These are phyloP conservation scores for Calophaca sinica DNA, from an alignment of 306 rosid genomes.

Conservation along the genomic window DNA sequence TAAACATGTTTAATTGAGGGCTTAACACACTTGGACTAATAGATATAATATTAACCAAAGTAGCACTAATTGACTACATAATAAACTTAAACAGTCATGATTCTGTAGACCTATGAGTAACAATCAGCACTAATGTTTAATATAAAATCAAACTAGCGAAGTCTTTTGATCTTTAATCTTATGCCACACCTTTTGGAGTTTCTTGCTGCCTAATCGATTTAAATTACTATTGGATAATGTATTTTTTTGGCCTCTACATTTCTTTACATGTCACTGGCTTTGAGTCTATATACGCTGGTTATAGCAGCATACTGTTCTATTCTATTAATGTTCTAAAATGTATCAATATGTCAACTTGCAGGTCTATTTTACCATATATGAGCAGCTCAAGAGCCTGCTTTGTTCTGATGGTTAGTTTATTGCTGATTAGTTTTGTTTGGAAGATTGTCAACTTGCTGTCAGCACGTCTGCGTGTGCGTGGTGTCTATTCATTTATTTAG, in stretches of 20 bases:
- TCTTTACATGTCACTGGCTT: conserved; percentile 22
- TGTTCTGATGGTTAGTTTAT: conserved; percentile 63
- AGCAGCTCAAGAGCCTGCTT: conserved; percentile 68
- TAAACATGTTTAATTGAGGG: too few species aligned
- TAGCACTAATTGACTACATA: conserved; percentile 4
- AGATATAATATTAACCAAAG: neutral
- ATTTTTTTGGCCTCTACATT: conserved; percentile 22
- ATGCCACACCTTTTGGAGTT: conserved; percentile 11
- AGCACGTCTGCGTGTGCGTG: neutral
- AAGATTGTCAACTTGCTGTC: conserved; percentile 37
- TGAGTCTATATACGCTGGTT: conserved; percentile 12
- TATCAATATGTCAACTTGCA: conserved; percentile 43
- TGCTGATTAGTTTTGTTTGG: conserved; percentile 16
- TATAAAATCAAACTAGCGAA: neutral
- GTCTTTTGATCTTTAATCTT: conserved; percentile 5
- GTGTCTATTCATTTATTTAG: neutral
- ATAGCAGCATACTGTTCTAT: neutral
- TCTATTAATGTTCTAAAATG: neutral
- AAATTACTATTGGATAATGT: neutral
- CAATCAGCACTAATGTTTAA: neutral
- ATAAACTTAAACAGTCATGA: neutral
- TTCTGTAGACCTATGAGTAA: conserved; percentile 21
- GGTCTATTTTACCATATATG: conserved; percentile 78
- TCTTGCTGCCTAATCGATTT: conserved; percentile 12
- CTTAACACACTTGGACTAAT: too few species aligned